These are phyloP conservation scores for Pythium apleroticum DNA, from an alignment of 352 stramenopile genomes.

Conservation along the genomic window DNA sequence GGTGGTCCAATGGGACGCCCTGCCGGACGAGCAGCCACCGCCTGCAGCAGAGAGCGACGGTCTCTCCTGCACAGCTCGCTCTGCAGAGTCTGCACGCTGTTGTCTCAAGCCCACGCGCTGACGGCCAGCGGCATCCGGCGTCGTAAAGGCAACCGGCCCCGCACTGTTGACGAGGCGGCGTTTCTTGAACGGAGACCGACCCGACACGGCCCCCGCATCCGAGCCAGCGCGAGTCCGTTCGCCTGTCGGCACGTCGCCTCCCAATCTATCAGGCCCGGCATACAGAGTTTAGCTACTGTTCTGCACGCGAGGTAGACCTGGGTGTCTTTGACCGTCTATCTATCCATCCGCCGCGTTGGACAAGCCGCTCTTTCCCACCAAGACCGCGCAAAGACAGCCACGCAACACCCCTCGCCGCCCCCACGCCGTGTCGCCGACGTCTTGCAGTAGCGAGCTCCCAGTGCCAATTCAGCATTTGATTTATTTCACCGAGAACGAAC, in stretches of 20 bases:
- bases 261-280: too few species aligned
- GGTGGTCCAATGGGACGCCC: constrained; percentile 4
- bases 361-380: constrained; percentile 1
- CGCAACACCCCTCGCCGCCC: background rate
- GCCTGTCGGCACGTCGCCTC: background rate
- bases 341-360: background rate
- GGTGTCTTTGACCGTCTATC: background rate
- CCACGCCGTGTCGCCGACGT: background rate
- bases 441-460: background rate
- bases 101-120: background rate
- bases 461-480: background rate
- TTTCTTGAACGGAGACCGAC: background rate
- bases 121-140: background rate
- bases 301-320: background rate
- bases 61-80: background rate
- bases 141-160: background rate
- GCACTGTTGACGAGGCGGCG: background rate
- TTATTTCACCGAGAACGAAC: background rate
- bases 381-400: background rate
- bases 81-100: too few species aligned
- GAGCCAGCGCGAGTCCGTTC: background rate
- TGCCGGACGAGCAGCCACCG: background rate
- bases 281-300: too few species aligned
- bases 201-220: background rate
- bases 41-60: background rate